phyloP scores from a whole-genome alignment of 208 protist species.

The Leptomonas pyrrhocoris region DNA sequence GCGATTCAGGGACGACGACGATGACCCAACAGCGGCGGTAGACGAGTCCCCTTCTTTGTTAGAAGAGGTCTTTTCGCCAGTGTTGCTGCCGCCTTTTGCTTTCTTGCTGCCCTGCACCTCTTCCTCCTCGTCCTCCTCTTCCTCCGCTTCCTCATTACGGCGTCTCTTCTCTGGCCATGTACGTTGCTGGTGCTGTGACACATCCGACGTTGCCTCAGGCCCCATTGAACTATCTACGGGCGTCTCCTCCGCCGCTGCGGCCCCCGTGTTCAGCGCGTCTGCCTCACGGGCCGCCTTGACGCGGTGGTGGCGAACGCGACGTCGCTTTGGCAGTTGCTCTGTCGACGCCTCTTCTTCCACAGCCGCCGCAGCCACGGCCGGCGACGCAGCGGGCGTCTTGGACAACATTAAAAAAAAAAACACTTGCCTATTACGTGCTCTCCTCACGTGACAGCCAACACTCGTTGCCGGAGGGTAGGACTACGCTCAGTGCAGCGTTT shows the following conservation, averaged over 20 bases:
- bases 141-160: constrained; percentile 14
- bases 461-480: too few species aligned
- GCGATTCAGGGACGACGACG: not conserved
- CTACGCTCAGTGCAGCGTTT: too few species aligned
- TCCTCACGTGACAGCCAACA: too few species aligned
- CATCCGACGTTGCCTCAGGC: constrained; percentile 8
- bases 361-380: constrained; percentile 1
- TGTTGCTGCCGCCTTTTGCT: not conserved
- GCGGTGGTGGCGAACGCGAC: constrained; percentile 68
- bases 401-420: constrained; percentile 4
- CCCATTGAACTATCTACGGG: not conserved
- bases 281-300: constrained; percentile 44
- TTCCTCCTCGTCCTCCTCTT: not conserved
- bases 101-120: not conserved
- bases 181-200: constrained; percentile 15
- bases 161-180: constrained; percentile 19
- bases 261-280: not conserved
- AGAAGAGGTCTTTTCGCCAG: not conserved
- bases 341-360: constrained; percentile 2
- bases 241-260: constrained; percentile 13
- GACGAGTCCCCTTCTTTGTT: not conserved
- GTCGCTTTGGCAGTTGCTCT: constrained; percentile 28
- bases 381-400: not conserved
- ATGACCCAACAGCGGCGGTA: not conserved
- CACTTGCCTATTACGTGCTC: not conserved